A percentile compares a stretch with the other conserved stretches of the same genome.
Conservation (phyloP, 768 basidiomycete genomes). For the Mycena galericulata region DNA sequence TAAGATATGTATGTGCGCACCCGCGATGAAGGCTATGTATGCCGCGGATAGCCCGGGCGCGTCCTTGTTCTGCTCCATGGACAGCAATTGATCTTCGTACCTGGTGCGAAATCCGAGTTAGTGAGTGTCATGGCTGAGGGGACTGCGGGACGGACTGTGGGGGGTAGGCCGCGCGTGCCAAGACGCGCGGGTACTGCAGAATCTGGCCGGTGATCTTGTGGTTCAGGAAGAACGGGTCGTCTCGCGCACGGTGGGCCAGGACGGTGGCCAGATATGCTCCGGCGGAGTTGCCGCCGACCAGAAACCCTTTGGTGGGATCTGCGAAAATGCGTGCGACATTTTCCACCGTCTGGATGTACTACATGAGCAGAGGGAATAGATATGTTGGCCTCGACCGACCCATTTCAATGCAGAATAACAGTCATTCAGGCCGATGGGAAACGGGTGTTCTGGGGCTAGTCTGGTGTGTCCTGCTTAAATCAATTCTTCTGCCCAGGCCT, state of each 20-base stretch:
- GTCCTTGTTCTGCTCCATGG: constrained; percentile 13
- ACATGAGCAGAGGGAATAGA: neutral
- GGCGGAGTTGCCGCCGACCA: constrained; percentile 15
- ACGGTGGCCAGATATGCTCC: neutral
- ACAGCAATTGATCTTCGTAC: constrained; percentile 13
- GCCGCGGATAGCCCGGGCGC: neutral
- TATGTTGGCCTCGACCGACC: neutral
- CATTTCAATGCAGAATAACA: constrained; percentile 21
- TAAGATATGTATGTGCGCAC: neutral
- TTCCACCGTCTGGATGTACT: neutral
- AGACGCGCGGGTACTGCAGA: neutral
- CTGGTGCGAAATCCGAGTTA: neutral
- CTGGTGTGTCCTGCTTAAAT: neutral
- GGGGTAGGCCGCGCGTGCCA: neutral
- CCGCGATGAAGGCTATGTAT: neutral
- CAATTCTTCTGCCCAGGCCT: neutral
- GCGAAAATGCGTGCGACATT: neutral
- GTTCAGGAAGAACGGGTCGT: constrained; percentile 13
- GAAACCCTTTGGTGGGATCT: constrained; percentile 15
- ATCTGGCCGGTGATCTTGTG: constrained; percentile 10
- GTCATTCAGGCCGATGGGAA: constrained; percentile 21
- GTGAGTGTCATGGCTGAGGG: neutral
- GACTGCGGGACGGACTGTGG: neutral
- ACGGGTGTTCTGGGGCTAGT: constrained; percentile 16
- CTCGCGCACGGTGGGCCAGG: constrained; percentile 12